phyloP scores from a whole-genome alignment of 73 alveolate genomes.

The Vitrella brassicaformis region DNA sequence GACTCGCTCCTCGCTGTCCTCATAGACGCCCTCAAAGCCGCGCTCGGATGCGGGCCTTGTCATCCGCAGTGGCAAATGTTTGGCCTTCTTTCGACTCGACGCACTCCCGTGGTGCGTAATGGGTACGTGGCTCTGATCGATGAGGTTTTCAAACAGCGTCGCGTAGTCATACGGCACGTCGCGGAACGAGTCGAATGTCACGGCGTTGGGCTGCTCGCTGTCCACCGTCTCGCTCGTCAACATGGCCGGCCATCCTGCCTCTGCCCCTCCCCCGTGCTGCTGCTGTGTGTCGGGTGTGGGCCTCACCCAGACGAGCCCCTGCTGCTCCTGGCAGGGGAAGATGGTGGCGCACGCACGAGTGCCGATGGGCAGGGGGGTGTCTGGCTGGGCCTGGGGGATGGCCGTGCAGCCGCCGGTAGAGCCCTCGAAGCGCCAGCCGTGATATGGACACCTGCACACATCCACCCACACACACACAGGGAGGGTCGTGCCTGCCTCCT shows the following conservation, averaged over 20 bases:
- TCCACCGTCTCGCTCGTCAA: conserved; percentile 1
- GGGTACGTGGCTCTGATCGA: conserved; percentile 27
- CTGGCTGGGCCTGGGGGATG: background rate
- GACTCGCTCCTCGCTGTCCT: too few species aligned
- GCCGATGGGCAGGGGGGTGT: background rate
- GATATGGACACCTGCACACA: conserved; percentile 25
- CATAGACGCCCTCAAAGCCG: conserved; percentile 1
- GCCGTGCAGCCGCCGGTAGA: background rate
- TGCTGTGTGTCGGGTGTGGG: too few species aligned
- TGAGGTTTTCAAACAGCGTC: conserved; percentile 7
- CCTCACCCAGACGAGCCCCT: background rate
- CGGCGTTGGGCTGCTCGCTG: conserved; percentile 2
- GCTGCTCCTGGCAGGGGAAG: background rate
- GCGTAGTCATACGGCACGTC: conserved; percentile 17
- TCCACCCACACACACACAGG: too few species aligned
- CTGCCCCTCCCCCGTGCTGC: too few species aligned
- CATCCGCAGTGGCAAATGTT: conserved; percentile 1
- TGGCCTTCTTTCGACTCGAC: conserved; percentile 5
- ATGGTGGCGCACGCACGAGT: background rate
- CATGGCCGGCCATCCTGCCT: conserved; percentile 3
- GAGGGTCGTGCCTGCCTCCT: too few species aligned
- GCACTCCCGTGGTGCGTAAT: conserved; percentile 25
- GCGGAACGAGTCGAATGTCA: background rate
- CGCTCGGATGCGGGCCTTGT: background rate
- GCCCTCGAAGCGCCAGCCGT: conserved; percentile 20